Evolutionary conservation across 2,329 filamentous ascomycete species (phyloP), one percentile per base, ranked within the genome.

Genomic region (Pseudocercospora fuligena): DNA sequence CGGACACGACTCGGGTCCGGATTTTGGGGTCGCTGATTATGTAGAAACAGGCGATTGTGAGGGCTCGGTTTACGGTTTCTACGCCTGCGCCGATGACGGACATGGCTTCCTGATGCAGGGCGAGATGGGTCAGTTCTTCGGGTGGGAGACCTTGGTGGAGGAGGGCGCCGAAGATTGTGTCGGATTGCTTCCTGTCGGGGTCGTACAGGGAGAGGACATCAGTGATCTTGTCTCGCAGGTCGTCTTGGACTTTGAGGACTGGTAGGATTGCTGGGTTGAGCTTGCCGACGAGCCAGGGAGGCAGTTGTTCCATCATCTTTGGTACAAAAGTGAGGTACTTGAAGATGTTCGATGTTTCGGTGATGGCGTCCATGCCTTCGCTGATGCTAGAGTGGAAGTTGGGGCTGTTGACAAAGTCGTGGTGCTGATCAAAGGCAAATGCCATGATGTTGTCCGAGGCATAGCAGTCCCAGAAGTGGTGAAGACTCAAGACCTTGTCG

Each of bases 1-100:
- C 83, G 4, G 66, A 65, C 40, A 78, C 77, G 8, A 85, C 69
- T 49, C 72, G 78, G 5, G 74, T 60, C 25, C 78, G 67, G 19
- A 78, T 67, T 0, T 73, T 70, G 0, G 78, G 76, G 2, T 78
- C 66, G 31, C 78, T 73, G 11, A 83, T 73, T 36, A 84, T 61
- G 60, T 83, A 74, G 67, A 79, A 83, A 5, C 76, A 76, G 0
- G 80, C 82, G 8, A 81, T 68, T 71, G 79, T 79, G 9, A 83
- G 68, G 2, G 81, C 75, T 46, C 79, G 79, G 0, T 78, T 82
- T 8, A 79, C 78, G 0, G 82, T 85, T 65, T 84, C 81, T 16
- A 77, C 76, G 16, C 82, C 83, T 3, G 78, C 83, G 66, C 83
- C 82, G 66, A 84, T 75, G 63, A 85, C 73, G 0, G 79, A 78